These are phyloP conservation scores for Verticillium nonalfalfae DNA, from an alignment of 2,329 filamentous ascomycete species.

Conservation along the genomic window DNA sequence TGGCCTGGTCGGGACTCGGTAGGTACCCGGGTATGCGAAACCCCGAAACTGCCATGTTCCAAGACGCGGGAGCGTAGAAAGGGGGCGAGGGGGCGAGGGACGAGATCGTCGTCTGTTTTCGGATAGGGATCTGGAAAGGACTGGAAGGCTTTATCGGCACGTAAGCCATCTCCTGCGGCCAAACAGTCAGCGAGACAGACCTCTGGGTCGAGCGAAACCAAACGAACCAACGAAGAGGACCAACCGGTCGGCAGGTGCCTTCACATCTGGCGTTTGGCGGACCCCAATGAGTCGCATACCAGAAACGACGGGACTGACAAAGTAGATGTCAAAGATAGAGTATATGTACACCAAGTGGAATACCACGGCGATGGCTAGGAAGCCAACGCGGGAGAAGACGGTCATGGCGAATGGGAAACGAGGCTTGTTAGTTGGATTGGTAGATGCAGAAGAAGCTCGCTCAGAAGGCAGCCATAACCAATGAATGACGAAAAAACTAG, in stretches of 20 bases:
- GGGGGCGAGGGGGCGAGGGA: constrained; percentile 76
- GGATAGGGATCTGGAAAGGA: constrained; percentile 82
- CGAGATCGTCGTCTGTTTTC: constrained; percentile 56
- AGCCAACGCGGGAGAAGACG: constrained; percentile 62
- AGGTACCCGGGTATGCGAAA: constrained; percentile 93
- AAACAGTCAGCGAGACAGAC: constrained; percentile 2
- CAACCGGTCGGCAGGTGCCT: constrained; percentile 80
- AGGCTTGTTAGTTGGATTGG: neutral
- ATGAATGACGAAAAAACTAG: neutral
- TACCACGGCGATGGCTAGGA: constrained; percentile 79
- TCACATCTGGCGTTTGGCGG: constrained; percentile 48
- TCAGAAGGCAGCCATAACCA: neutral
- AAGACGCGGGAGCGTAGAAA: constrained; percentile 87
- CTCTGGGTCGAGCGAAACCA: neutral
- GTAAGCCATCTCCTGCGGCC: constrained; percentile 71
- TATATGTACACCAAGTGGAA: constrained; percentile 93
- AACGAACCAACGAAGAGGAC: constrained; percentile 82
- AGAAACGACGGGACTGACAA: constrained; percentile 93
- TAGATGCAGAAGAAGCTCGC: neutral
- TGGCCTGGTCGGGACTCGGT: constrained; percentile 96
- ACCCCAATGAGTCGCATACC: constrained; percentile 73
- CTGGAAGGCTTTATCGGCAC: constrained; percentile 97
- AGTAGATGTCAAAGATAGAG: constrained; percentile 98
- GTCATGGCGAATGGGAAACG: constrained; percentile 36
- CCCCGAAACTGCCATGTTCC: constrained; percentile 87